Evolutionary conservation across 2,329 filamentous ascomycete species (phyloP), one percentile per base, ranked within the genome.

Genomic region (Keithomyces neogunnii): DNA sequence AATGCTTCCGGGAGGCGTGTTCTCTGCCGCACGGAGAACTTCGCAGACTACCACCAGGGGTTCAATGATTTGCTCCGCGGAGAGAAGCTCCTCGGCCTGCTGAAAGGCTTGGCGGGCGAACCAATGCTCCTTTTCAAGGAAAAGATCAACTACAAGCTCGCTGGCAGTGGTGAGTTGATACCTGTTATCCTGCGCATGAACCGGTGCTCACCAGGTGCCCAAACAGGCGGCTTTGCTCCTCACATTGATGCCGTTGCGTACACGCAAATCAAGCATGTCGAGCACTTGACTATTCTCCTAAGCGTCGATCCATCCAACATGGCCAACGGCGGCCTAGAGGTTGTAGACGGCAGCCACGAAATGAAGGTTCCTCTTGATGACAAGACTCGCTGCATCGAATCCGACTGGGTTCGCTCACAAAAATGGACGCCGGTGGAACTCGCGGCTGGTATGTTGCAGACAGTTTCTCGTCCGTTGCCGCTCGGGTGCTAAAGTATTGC

Each of bases 81-180:
- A 10, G 46, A 54, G 33, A 53, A 48, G 45, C 53, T 58, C 1
- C 53, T 56, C 11, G 48, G 49, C 5, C 53, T 58, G 3, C 48
- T 58, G 3, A 31, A 45, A 1, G 50, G 40, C 9, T 53, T 58
- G 4, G 47, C 55, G 4, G 56, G 49, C 8, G 55, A 56, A 51
- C 53, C 55, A 3, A 58, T 58, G 56, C 43, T 49, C 31, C 49
- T 58, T 9, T 58, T 56, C 50, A 58, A 58, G 42, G 56, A 58
- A 40, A 58, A 58, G 48, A 58, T 58, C 39, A 58, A 58, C 49
- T 58, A 58, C 47, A 58, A 58, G 50, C 50, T 58, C 26, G 50
- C 56, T 3, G 55, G 56, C 26, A 58, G 56, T 38, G 56, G 54
- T 53, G 45, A 42, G 50, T 19, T 33, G 5, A 19, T 19, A 19